These are phyloP conservation scores for Salix purpurea DNA, from an alignment of 345 rosid species.

Conservation along the genomic window DNA sequence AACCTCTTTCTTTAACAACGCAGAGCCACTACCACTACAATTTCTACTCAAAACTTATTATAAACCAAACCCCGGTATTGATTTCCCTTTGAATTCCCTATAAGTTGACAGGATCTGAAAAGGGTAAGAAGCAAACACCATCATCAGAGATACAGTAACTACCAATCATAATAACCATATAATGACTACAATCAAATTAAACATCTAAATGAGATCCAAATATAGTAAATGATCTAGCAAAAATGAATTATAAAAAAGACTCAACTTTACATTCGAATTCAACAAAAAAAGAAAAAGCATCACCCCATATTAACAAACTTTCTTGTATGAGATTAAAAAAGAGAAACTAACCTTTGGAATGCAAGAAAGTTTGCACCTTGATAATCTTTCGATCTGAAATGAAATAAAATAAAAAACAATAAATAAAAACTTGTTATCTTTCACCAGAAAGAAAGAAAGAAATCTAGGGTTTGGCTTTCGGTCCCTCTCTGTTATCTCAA, in stretches of 20 bases:
- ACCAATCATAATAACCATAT: constrained; percentile 4
- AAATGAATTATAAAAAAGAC: neutral
- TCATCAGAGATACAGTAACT: constrained; percentile 9
- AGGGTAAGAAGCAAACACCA: constrained; percentile 18
- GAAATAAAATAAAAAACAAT: neutral
- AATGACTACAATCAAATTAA: constrained; percentile 8
- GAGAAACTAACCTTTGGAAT: constrained; percentile 21
- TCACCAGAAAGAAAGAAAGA: constrained; percentile 12
- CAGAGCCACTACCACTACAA: constrained; percentile 9
- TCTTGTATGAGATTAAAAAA: neutral
- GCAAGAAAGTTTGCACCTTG: constrained; percentile 9
- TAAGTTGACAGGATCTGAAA: constrained; percentile 43
- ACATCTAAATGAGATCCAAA: constrained; percentile 23
- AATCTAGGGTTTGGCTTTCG: constrained; percentile 45
- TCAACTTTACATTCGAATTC: neutral
- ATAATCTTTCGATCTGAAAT: constrained; percentile 28
- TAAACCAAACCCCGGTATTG: constrained; percentile 14
- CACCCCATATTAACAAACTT: neutral
- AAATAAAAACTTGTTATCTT: neutral
- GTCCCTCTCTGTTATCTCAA: constrained; percentile 21
- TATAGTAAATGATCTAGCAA: neutral
- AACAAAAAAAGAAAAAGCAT: neutral
- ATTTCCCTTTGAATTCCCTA: constrained; percentile 9
- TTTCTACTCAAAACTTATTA: neutral
- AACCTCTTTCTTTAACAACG: constrained; percentile 13